Evolutionary conservation across 108 stramenopile species (phyloP).

Genomic region (Cyclotella kingstonii): DNA sequence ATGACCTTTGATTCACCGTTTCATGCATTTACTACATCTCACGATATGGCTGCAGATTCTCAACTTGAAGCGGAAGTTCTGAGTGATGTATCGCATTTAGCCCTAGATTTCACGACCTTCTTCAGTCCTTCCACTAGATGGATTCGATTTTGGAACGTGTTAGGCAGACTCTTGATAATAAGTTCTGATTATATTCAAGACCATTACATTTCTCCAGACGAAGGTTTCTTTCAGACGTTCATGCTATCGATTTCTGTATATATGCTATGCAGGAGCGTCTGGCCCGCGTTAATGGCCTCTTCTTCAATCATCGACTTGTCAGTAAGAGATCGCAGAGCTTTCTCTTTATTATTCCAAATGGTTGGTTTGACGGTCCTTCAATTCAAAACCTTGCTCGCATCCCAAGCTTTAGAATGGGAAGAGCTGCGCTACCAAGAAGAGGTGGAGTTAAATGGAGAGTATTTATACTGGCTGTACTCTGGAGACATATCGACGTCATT

Average conservation of each 20-base stretch:
- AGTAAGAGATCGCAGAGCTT: slow-evolving; percentile 39
- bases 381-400: slow-evolving; percentile 39
- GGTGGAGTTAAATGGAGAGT: slow-evolving; percentile 23
- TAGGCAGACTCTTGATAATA: slow-evolving; percentile 32
- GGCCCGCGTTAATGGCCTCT: slow-evolving; percentile 16
- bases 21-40: slow-evolving; percentile 1
- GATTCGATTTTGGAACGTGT: slow-evolving; percentile 32
- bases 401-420: slow-evolving; percentile 33
- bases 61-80: slow-evolving; percentile 40
- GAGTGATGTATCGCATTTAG: slow-evolving; percentile 43
- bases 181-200: slow-evolving; percentile 37
- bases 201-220: slow-evolving; percentile 35
- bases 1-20: no score
- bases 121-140: slow-evolving; percentile 30
- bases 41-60: slow-evolving; percentile 27
- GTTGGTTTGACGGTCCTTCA: slow-evolving; percentile 41
- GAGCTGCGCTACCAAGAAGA: slow-evolving; percentile 14
- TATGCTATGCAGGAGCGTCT: slow-evolving; percentile 21
- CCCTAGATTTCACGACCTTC: slow-evolving; percentile 38
- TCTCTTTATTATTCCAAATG: slow-evolving; percentile 16
- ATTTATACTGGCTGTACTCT: slow-evolving; percentile 39
- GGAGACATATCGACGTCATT: slow-evolving; percentile 16
- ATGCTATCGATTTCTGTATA: slow-evolving; percentile 36
- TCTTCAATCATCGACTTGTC: slow-evolving; percentile 15
- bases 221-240: slow-evolving; percentile 25